Evolutionary conservation across 78 protist genomes (phyloP).

Genomic region (slime mould (Dictyostelium discoideum)): dicty_2.7 NC_007088.5:5445001-5445500

Average conservation of each 20-base stretch:
- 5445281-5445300: conserved; percentile 79
- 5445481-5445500: conserved; percentile 82
- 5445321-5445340: conserved; percentile 81
- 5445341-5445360: conserved; percentile 75
- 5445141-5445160: conserved; percentile 94
- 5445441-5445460: conserved; percentile 63
- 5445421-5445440: conserved; percentile 82
- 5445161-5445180: conserved; percentile 93
- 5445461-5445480: conserved; percentile 60
- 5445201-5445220: conserved; percentile 79
- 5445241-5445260: background rate
- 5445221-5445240: conserved; percentile 56
- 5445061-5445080: conserved; percentile 66
- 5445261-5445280: conserved; percentile 49
- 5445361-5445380: conserved; percentile 84
- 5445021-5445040: conserved; percentile 20
- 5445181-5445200: conserved; percentile 90
- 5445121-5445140: conserved; percentile 86
- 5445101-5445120: conserved; percentile 77
- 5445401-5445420: conserved; percentile 85
- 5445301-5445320: conserved; percentile 86
- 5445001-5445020: conserved; percentile 52
- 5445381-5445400: conserved; percentile 83
- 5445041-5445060: background rate
- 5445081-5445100: conserved; percentile 69